Conservation (phyloP, 148 eudicot genomes). For the Heliosperma pusillum region DNA sequence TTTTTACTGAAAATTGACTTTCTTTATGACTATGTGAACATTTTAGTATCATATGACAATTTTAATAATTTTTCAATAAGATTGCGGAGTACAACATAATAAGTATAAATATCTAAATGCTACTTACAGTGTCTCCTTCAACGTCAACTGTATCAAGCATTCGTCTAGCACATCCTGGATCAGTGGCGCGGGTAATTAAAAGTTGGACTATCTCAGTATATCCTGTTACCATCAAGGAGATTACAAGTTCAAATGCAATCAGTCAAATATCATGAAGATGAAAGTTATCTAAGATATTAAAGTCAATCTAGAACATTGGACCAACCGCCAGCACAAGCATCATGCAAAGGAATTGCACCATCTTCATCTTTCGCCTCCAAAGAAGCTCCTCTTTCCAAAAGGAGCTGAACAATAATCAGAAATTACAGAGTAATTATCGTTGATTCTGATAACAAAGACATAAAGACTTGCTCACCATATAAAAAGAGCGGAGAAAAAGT, state of each 20-base stretch:
- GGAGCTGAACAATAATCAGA: constrained; percentile 40
- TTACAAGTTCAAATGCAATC: neutral
- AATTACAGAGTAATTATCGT: neutral
- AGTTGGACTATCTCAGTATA: constrained; percentile 65
- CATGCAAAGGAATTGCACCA: constrained; percentile 89
- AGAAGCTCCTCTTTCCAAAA: constrained; percentile 83
- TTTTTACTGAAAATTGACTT: too few relatives aligned
- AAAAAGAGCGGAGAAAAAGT: neutral
- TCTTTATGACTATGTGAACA: too few relatives aligned
- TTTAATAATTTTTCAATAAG: too few relatives aligned
- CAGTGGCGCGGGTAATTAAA: constrained; percentile 42
- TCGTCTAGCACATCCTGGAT: constrained; percentile 48
- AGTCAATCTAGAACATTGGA: constrained; percentile 10
- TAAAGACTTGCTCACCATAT: neutral
- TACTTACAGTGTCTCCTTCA: constrained; percentile 95
- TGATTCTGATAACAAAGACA: neutral
- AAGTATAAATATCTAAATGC: neutral
- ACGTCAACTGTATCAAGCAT: constrained; percentile 82
- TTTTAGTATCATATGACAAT: too few relatives aligned
- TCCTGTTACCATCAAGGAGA: constrained; percentile 40
- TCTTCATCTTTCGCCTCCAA: constrained; percentile 87
- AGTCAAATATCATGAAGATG: constrained; percentile 1
- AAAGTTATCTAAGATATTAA: neutral
- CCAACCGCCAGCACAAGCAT: constrained; percentile 96
- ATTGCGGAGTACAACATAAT: neutral